Evolutionary conservation across 768 basidiomycete genomes (phyloP), one percentile per base, ranked within the genome.

Genomic region (Podaxis rugospora): DNA sequence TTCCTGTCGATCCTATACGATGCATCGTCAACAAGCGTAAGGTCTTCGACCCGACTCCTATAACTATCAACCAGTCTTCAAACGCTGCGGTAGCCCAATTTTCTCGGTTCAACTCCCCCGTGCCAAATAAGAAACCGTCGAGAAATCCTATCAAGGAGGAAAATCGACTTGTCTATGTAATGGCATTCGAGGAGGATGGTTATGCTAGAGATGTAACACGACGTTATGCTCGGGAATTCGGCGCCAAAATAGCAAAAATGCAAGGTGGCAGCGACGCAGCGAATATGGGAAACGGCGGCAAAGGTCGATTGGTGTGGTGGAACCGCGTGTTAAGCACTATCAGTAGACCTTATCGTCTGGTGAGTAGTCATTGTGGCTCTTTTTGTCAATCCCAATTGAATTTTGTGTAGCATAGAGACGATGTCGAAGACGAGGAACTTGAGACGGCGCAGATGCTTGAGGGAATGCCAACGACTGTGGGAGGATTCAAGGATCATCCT

Each of bases 401-500:
- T 37, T 67, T 58, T 63, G 50, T 55, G 52, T 56, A 97, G 96
- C 83, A 93, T 71, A 84, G 97, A 63, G 96, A 98, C 71, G 92
- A 96, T 64, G 71, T 91, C 5, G 97, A 99, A 74, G 94, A 98
- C 66, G 90, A 92, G 25, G 93, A 97, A 72, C 77, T 99, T 23
- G 80, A 90, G 62, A 77, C 77, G 0, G 84, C 85, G 62, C 90
- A 93, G 69, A 71, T 91, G 70, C 87, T 82, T 51, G 95, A 96
- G 74, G 93, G 89, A 25, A 97, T 99, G 94, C 97, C 97, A 0
- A 88, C 87, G 16, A 88, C 89, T 10, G 80, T 98, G 57, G 78
- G 82, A 28, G 97, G 94, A 1, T 98, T 98, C 83, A 98, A 98
- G 71, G 89, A 93, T 67, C 97, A 99, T 74, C 94, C 95, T 4